phyloP scores from a whole-genome alignment of 768 basidiomycete species.

The Calocera cornea region DNA sequence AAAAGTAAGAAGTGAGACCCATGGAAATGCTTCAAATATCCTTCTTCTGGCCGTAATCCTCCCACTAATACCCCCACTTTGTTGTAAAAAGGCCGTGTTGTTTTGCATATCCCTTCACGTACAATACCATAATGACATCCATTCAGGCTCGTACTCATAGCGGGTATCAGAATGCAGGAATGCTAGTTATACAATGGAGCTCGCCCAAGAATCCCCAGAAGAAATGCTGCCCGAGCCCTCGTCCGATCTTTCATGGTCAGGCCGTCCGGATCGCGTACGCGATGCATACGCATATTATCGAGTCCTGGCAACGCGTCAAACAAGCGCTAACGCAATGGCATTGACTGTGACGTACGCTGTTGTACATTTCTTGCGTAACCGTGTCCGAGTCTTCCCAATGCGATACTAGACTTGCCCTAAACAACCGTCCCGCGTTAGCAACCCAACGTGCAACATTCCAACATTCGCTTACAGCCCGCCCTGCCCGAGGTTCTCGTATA shows the following conservation, averaged over 20 bases:
- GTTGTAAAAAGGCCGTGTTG: neutral
- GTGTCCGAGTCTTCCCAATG: constrained; percentile 82
- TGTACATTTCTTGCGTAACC: constrained; percentile 64
- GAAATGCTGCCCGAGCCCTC: neutral
- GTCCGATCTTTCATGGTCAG: constrained; percentile 8
- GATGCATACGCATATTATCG: constrained; percentile 50
- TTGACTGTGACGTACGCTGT: constrained; percentile 44
- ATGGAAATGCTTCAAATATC: neutral
- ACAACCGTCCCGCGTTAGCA: constrained; percentile 6
- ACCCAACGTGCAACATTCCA: constrained; percentile 9
- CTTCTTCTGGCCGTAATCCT: neutral
- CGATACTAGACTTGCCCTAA: constrained; percentile 64
- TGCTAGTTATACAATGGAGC: neutral
- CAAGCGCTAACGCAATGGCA: constrained; percentile 2
- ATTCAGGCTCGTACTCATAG: neutral
- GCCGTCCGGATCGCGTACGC: constrained; percentile 44
- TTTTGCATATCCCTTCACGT: neutral
- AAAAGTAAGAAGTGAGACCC: neutral
- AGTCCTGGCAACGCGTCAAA: constrained; percentile 39
- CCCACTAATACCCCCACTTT: neutral
- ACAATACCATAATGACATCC: neutral
- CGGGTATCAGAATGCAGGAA: constrained; percentile 2
- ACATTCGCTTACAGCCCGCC: constrained; percentile 54
- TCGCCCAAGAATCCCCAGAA: neutral
- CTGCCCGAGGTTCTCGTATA: constrained; percentile 72